A percentile compares a stretch with the other conserved stretches of the same genome.
Evolutionary conservation across 306 rosid genomes (phyloP).

Genomic region (Quercus parvula): DNA sequence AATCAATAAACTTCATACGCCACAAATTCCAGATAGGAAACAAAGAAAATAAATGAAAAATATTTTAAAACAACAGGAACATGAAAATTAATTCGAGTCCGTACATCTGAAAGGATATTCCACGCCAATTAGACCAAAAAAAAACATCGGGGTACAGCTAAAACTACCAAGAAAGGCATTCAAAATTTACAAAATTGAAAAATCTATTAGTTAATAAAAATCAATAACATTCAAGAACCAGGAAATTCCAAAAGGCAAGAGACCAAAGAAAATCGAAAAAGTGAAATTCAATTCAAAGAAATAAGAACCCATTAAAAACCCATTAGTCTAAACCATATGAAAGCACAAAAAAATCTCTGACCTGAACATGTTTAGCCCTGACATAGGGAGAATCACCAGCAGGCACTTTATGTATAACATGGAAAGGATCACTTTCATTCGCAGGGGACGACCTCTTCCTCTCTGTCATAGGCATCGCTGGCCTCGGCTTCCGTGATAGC

Average conservation of each 20-base stretch:
- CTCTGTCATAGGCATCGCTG: slow-evolving; percentile 53
- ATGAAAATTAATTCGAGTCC: not conserved
- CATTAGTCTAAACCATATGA: not conserved
- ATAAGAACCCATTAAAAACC: not conserved
- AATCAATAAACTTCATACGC: not conserved
- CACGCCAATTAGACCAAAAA: not conserved
- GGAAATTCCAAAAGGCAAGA: slow-evolving; percentile 26
- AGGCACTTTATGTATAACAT: slow-evolving; percentile 76
- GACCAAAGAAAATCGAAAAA: slow-evolving; percentile 4
- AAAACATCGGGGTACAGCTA: too few species aligned
- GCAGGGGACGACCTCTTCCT: slow-evolving; percentile 47
- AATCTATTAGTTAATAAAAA: too few species aligned
- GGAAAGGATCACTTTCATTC: slow-evolving; percentile 50
- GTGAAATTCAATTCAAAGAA: not conserved
- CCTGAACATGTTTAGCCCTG: slow-evolving; percentile 95
- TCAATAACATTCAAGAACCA: not conserved
- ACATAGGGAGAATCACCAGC: slow-evolving; percentile 92
- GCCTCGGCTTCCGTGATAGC: slow-evolving; percentile 38
- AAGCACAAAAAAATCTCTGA: slow-evolving; percentile 2
- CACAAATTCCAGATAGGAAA: not conserved
- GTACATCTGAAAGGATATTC: not conserved
- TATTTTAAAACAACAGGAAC: not conserved
- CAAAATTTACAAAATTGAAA: too few species aligned
- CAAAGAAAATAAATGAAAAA: not conserved
- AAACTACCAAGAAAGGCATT: too few species aligned